These are phyloP conservation scores for Kodamaea nitidulidarum DNA, from an alignment of 805 yeast species.

Conservation along the genomic window DNA sequence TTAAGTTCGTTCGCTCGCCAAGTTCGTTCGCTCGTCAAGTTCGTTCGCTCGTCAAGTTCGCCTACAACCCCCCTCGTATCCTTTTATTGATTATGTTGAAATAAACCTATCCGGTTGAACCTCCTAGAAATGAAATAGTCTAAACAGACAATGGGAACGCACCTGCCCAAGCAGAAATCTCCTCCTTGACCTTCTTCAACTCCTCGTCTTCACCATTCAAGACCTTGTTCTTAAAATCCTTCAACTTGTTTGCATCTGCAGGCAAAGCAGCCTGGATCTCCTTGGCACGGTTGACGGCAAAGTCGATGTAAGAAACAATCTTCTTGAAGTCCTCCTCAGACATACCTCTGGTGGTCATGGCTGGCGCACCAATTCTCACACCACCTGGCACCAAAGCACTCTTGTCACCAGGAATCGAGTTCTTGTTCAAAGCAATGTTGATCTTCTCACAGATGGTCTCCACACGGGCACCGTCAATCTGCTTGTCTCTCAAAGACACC, in stretches of 20 bases:
- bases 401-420: slow-evolving; percentile 94
- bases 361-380: slow-evolving; percentile 95
- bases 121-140: slow-evolving; percentile 6
- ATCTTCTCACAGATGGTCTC: slow-evolving; percentile 85
- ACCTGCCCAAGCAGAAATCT: slow-evolving; percentile 89
- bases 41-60: no score
- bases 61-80: neutral
- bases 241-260: slow-evolving; percentile 88
- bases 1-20: no score
- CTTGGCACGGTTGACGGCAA: slow-evolving; percentile 74
- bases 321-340: slow-evolving; percentile 69
- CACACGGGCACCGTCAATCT: slow-evolving; percentile 93
- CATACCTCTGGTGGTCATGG: slow-evolving; percentile 96
- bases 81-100: slow-evolving; percentile 5
- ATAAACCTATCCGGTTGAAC: slow-evolving; percentile 4
- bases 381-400: slow-evolving; percentile 97
- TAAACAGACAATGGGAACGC: slow-evolving; percentile 59
- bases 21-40: no score
- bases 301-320: slow-evolving; percentile 76
- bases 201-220: slow-evolving; percentile 64
- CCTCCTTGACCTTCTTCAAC: slow-evolving; percentile 62
- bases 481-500: slow-evolving; percentile 72
- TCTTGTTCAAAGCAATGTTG: slow-evolving; percentile 93
- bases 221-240: slow-evolving; percentile 88
- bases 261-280: slow-evolving; percentile 77